Base-by-base conservation (phyloP, 192 early-diverging fungal genomes). In the Coemansia sp. region DNA sequence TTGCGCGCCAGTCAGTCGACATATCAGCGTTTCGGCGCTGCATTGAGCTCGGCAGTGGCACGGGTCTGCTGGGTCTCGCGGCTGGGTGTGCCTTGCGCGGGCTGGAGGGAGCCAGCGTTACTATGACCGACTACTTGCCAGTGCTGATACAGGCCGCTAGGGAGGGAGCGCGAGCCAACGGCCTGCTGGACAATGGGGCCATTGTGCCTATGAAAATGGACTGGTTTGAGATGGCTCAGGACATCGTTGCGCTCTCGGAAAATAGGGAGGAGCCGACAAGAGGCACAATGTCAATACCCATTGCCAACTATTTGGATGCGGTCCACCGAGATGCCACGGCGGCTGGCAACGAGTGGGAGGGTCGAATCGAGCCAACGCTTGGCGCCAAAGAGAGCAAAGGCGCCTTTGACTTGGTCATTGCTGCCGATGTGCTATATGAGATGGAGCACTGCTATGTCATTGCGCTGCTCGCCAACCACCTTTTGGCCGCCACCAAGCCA, bases 381-480 rank as follows among this genome's bases (percentile, higher is more conserved):
- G 26, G 52, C 13, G 43, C 35, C 2, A 13, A 34, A 6, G 34
- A 47, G 16, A 57, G 56, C 41, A 55, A 61, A 5, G 41, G 53
- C 1, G 37, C 23, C 18, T 72, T 66, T 42, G 59, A 61, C 39
- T 39, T 66, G 33, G 61, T 72, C 10, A 55, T 72, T 47, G 70
- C 70, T 8, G 64, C 70, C 8, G 70, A 72, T 20, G 48, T 72
- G n/a, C 43, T 66, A 11, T 72, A 72, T n/a, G 70, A 72, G 59
- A 10, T 66, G 28, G 64, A 72, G 53, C 70, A 72, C 10, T 65
- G 62, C 21, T 18, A 34, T 9, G 64, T 66, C 0, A 66, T 72
- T 34, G 58, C 70, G 21, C 57, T 61, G 11, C 58, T 72, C 11
- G 65, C 36, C 9, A 61, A 72, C 64, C 61, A 61, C 33, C 56